These are phyloP conservation scores for Xanthoceras sorbifolium DNA, from an alignment of 345 rosid genomes.

Conservation along the genomic window DNA sequence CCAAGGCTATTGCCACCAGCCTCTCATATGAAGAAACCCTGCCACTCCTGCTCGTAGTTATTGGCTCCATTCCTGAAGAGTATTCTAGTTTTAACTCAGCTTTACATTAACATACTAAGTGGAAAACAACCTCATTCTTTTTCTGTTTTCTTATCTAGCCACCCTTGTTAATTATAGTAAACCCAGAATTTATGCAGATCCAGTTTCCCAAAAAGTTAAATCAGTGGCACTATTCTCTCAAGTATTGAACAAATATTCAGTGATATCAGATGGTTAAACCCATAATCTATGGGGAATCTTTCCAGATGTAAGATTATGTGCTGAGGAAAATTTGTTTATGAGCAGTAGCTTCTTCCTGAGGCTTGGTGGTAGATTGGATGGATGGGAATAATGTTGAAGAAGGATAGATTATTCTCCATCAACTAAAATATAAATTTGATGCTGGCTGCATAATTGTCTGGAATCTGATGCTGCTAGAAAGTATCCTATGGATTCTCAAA, in stretches of 20 bases:
- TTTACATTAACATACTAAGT: background rate
- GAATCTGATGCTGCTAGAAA: slow-evolving; percentile 42
- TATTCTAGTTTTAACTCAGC: background rate
- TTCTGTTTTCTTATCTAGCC: background rate
- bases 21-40: slow-evolving; percentile 51
- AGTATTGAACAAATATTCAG: background rate
- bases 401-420: slow-evolving; percentile 20
- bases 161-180: background rate
- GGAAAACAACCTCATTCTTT: background rate
- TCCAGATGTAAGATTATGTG: slow-evolving; percentile 22
- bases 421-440: slow-evolving; percentile 9
- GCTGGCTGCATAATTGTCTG: slow-evolving; percentile 6
- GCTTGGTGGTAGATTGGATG: slow-evolving; percentile 21
- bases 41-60: slow-evolving; percentile 19
- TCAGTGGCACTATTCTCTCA: background rate
- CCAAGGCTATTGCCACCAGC: slow-evolving; percentile 56
- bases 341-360: slow-evolving; percentile 31
- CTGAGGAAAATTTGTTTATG: background rate
- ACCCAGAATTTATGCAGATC: background rate
- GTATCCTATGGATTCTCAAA: slow-evolving; percentile 4
- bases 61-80: slow-evolving; percentile 41
- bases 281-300: slow-evolving; percentile 26
- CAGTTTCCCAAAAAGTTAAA: background rate
- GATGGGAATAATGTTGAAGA: slow-evolving; percentile 9
- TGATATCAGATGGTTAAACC: background rate